Conservation (phyloP, 2,329 filamentous ascomycete genomes). For the Pseudogymnoascus sp. region DNA sequence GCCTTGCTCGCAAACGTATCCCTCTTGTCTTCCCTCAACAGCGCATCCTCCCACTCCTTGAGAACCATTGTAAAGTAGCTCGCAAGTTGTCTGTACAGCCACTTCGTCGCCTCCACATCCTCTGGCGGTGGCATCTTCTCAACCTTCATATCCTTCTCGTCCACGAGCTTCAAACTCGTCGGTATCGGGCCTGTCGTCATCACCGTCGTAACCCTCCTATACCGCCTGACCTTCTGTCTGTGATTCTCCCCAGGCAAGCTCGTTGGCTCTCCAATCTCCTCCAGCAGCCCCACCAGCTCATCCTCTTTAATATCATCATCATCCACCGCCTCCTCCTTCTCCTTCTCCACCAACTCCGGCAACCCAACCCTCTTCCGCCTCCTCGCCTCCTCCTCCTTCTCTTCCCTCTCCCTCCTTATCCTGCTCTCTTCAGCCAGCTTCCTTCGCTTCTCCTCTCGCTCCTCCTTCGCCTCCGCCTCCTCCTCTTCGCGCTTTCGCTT, state of each 20-base stretch:
- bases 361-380: constrained; percentile 72
- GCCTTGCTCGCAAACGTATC: constrained; percentile 71
- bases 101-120: constrained; percentile 58
- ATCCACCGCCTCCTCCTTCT: constrained; percentile 37
- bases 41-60: constrained; percentile 72
- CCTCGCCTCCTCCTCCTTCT: constrained; percentile 62
- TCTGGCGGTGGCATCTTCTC: constrained; percentile 47
- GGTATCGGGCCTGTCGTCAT: constrained; percentile 74
- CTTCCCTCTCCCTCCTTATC: constrained; percentile 60
- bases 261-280: constrained; percentile 64
- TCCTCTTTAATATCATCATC: constrained; percentile 62
- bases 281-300: constrained; percentile 59
- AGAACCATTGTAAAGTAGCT: constrained; percentile 98
- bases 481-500: constrained; percentile 91
- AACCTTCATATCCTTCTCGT: constrained; percentile 85
- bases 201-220: constrained; percentile 54
- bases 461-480: constrained; percentile 58
- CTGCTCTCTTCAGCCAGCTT: constrained; percentile 75
- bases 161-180: constrained; percentile 70
- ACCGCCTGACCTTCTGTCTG: constrained; percentile 59
- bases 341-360: constrained; percentile 58
- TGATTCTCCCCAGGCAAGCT: constrained; percentile 77
- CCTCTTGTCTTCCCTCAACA: constrained; percentile 55
- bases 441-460: constrained; percentile 73
- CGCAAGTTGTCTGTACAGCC: constrained; percentile 78